Evolutionary conservation across 352 stramenopile genomes (phyloP).

Genomic region (Globisporangium middletonii): DNA sequence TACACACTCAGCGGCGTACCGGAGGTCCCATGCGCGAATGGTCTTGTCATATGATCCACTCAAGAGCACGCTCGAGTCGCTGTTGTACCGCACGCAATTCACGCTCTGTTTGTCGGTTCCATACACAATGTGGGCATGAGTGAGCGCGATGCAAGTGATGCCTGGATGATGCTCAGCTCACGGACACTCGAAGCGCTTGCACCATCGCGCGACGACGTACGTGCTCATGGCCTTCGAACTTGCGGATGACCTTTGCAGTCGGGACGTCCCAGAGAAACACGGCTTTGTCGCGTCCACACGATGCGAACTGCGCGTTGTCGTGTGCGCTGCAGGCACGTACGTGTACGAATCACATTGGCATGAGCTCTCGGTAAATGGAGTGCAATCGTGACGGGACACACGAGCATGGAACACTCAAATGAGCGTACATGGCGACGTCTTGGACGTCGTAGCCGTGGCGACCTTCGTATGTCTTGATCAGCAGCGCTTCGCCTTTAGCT

Average conservation of each 20-base stretch:
- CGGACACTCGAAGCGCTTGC: too few relatives aligned
- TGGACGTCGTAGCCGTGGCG: constrained; percentile 86
- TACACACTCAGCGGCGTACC: constrained; percentile 16
- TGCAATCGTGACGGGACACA: background rate
- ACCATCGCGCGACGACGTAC: constrained; percentile 19
- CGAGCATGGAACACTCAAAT: background rate
- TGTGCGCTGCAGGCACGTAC: constrained; percentile 34
- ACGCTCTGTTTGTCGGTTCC: constrained; percentile 36
- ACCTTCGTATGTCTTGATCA: constrained; percentile 84
- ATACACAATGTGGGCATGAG: too few relatives aligned
- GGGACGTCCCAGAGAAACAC: constrained; percentile 89
- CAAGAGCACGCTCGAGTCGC: constrained; percentile 72
- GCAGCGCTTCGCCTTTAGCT: constrained; percentile 45
- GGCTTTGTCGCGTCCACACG: constrained; percentile 79
- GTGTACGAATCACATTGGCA: background rate
- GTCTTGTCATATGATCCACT: constrained; percentile 89
- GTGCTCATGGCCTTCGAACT: constrained; percentile 83
- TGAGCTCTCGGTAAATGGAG: background rate
- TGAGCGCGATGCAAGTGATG: too few relatives aligned
- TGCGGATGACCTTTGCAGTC: constrained; percentile 80
- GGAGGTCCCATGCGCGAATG: constrained; percentile 69
- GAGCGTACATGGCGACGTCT: constrained; percentile 80
- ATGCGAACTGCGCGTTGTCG: constrained; percentile 86
- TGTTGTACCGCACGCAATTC: constrained; percentile 83
- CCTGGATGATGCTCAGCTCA: too few relatives aligned